A percentile compares a stretch with the other conserved stretches of the same genome.
These are phyloP conservation scores for Claviceps quebecensis DNA, from an alignment of 2,329 filamentous ascomycete species.

Conservation along the genomic window DNA sequence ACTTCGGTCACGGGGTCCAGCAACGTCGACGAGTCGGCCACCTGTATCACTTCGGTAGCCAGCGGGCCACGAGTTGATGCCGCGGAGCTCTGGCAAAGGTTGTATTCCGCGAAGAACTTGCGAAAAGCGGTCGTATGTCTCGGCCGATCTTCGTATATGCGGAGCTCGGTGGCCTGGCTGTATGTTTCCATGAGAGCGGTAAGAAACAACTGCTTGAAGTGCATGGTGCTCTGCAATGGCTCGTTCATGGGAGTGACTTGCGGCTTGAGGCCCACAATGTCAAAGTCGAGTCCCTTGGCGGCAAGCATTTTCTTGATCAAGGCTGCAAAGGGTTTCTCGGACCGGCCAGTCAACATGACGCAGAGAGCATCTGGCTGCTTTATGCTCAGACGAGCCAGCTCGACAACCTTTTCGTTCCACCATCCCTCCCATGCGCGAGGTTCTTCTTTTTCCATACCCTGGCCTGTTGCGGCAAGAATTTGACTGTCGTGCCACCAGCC, in stretches of 20 bases:
- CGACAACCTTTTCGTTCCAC: constrained; percentile 88
- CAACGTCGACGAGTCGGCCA: constrained; percentile 58
- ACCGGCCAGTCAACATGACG: constrained; percentile 76
- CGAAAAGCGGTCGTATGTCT: constrained; percentile 69
- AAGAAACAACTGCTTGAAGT: constrained; percentile 82
- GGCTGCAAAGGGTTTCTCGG: constrained; percentile 61
- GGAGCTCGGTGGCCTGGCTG: constrained; percentile 65
- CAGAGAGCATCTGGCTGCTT: constrained; percentile 72
- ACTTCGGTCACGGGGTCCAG: constrained; percentile 70
- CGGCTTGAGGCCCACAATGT: constrained; percentile 81
- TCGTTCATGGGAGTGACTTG: constrained; percentile 67
- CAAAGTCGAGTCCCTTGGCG: constrained; percentile 70
- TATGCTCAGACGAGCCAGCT: constrained; percentile 69
- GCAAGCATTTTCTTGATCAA: constrained; percentile 68
- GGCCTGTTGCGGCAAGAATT: constrained; percentile 74
- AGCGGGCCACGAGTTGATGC: constrained; percentile 50
- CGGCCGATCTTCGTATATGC: constrained; percentile 54
- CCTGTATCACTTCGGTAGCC: constrained; percentile 68
- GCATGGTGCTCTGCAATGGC: constrained; percentile 68
- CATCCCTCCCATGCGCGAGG: constrained; percentile 74
- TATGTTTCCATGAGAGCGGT: constrained; percentile 77
- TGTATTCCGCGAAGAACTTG: constrained; percentile 70
- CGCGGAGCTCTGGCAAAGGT: constrained; percentile 37
- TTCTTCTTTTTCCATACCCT: constrained; percentile 72
- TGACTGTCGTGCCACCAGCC: constrained; percentile 95